phyloP scores from a whole-genome alignment of 352 stramenopile species.

The Pythium grandisporangium region DNA sequence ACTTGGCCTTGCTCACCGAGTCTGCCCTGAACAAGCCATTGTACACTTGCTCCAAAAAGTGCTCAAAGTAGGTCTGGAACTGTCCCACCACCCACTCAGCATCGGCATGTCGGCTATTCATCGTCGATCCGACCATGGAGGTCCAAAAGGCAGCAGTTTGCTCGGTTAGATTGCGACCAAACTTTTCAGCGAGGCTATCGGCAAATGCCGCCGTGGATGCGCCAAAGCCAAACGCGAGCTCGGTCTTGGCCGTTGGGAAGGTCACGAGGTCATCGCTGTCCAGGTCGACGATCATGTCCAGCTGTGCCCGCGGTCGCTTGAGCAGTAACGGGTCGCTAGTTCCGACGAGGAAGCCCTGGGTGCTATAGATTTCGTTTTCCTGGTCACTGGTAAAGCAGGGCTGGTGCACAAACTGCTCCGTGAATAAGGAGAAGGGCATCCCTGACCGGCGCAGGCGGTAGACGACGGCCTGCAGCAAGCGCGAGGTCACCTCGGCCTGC shows the following conservation, averaged over 20 bases:
- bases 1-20: neutral
- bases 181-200: slow-evolving; percentile 16
- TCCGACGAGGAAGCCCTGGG: slow-evolving; percentile 38
- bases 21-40: slow-evolving; percentile 11
- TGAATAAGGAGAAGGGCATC: slow-evolving; percentile 30
- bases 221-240: slow-evolving; percentile 47
- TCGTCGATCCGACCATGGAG: neutral
- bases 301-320: slow-evolving; percentile 25
- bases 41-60: slow-evolving; percentile 34
- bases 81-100: slow-evolving; percentile 50
- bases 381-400: slow-evolving; percentile 33
- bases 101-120: slow-evolving; percentile 21
- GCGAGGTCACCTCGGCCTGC: slow-evolving; percentile 19
- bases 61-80: slow-evolving; percentile 56
- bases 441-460: slow-evolving; percentile 30
- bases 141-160: slow-evolving; percentile 2
- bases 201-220: slow-evolving; percentile 23
- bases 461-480: slow-evolving; percentile 28
- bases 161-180: slow-evolving; percentile 14
- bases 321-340: slow-evolving; percentile 42
- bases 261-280: slow-evolving; percentile 41
- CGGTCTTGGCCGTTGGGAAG: slow-evolving; percentile 32
- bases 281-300: slow-evolving; percentile 61
- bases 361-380: slow-evolving; percentile 16
- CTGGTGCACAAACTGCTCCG: slow-evolving; percentile 31